phyloP scores from a whole-genome alignment of 1,284 basidiomycete genomes.

The Hemileia vastatrix region DNA sequence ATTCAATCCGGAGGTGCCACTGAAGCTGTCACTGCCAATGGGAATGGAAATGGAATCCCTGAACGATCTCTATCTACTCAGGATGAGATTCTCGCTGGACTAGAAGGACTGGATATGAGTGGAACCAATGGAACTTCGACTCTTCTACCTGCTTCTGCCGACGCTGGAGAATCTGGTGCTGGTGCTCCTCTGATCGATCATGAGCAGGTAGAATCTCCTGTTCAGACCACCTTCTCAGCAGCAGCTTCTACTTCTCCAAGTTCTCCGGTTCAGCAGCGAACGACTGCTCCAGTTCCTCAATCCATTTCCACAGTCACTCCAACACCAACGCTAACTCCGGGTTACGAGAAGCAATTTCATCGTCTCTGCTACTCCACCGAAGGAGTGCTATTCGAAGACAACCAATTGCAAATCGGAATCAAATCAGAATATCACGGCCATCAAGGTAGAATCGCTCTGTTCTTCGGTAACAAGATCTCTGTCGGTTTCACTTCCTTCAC shows the following conservation, averaged over 20 bases:
- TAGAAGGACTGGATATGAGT: constrained; percentile 36
- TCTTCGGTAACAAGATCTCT: constrained; percentile 41
- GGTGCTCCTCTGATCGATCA: constrained; percentile 15
- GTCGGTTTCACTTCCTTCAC: constrained; percentile 36
- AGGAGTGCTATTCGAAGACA: constrained; percentile 38
- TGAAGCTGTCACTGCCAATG: constrained; percentile 31
- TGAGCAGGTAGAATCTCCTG: constrained; percentile 2
- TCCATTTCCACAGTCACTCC: constrained; percentile 19
- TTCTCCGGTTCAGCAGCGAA: neutral
- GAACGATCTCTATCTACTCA: neutral
- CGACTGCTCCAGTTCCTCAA: neutral
- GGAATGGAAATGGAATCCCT: constrained; percentile 14
- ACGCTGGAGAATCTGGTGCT: constrained; percentile 5
- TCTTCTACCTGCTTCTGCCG: constrained; percentile 1
- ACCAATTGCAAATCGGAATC: constrained; percentile 37
- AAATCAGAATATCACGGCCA: constrained; percentile 36
- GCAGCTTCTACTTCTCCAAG: no score
- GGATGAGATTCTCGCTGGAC: constrained; percentile 31
- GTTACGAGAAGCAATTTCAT: constrained; percentile 32
- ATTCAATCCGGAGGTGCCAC: constrained; percentile 29
- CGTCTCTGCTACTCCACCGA: constrained; percentile 34
- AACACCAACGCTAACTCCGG: constrained; percentile 25
- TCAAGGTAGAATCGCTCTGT: constrained; percentile 32
- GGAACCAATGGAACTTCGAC: constrained; percentile 12
- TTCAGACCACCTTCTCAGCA: neutral